Evolutionary conservation across 352 stramenopile species (phyloP).

Genomic region (Phytopythium oedochilum): DNA sequence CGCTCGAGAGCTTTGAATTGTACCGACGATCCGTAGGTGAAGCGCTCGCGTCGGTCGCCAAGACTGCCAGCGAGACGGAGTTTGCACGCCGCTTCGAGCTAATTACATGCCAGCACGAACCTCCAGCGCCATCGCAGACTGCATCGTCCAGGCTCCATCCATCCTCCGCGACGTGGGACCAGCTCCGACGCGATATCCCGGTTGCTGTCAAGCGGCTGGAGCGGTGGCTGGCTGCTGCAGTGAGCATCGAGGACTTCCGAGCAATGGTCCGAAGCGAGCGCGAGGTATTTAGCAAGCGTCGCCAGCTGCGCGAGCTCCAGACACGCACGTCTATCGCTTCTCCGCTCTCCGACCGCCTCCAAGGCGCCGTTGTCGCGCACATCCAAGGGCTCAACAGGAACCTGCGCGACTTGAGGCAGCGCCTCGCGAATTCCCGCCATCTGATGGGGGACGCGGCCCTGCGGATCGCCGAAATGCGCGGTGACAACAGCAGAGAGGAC

Average conservation of each 20-base stretch:
- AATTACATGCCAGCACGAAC: too few species aligned
- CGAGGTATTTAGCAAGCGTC: conserved; percentile 21
- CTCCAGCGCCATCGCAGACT: too few species aligned
- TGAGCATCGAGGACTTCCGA: conserved; percentile 24
- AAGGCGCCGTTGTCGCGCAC: background rate
- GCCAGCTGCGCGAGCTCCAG: conserved; percentile 10
- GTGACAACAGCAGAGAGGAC: background rate
- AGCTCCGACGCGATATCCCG: conserved; percentile 4
- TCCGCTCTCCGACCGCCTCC: background rate
- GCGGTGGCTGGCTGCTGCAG: conserved; percentile 20
- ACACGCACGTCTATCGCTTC: background rate
- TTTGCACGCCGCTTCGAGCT: conserved; percentile 16
- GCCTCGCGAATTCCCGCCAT: too few species aligned
- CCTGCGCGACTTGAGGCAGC: background rate
- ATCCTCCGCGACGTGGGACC: background rate
- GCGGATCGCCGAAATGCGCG: background rate
- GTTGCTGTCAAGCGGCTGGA: conserved; percentile 15
- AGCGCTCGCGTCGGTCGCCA: conserved; percentile 1
- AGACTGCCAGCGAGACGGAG: conserved; percentile 19
- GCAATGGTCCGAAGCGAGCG: conserved; percentile 19
- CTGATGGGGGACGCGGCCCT: background rate
- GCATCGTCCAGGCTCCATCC: background rate
- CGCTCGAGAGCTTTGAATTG: background rate
- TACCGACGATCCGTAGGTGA: conserved; percentile 1
- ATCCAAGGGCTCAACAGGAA: background rate